Conservation (phyloP, 352 stramenopile species). For the Phytophthora foliorum region DNA sequence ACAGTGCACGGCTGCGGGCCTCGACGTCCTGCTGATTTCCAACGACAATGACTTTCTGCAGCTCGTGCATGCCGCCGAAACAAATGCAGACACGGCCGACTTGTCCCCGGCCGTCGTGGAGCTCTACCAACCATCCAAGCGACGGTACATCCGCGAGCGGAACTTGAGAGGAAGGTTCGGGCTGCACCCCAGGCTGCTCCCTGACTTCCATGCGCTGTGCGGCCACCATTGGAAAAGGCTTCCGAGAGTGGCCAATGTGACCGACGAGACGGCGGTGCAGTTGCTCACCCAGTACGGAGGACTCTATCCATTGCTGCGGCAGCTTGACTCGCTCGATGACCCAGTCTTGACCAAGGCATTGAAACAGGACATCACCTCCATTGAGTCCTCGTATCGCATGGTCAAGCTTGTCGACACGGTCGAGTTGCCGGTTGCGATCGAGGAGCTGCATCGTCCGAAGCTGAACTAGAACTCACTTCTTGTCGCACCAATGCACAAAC, state of each 20-base stretch:
- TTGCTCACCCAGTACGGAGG: conserved; percentile 72
- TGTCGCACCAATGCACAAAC: neutral
- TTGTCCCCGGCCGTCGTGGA: conserved; percentile 45
- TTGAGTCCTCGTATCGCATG: conserved; percentile 84
- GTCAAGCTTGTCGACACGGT: conserved; percentile 70
- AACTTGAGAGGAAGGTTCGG: conserved; percentile 72
- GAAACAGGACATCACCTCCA: conserved; percentile 76
- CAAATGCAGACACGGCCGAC: neutral
- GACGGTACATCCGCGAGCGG: conserved; percentile 71
- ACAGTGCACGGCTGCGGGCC: conserved; percentile 44
- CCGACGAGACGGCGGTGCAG: conserved; percentile 63
- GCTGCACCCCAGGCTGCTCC: conserved; percentile 55
- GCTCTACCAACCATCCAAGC: conserved; percentile 81
- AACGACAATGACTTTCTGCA: conserved; percentile 84
- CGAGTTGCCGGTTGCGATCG: conserved; percentile 59
- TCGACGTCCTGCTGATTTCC: conserved; percentile 72
- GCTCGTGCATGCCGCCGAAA: conserved; percentile 46
- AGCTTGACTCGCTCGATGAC: conserved; percentile 73
- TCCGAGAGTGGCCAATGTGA: conserved; percentile 62
- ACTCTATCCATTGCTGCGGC: conserved; percentile 65
- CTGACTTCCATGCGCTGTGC: conserved; percentile 73
- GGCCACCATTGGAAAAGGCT: conserved; percentile 80
- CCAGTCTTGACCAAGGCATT: conserved; percentile 58
- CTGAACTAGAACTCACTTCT: conserved; percentile 30
- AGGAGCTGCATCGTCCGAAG: conserved; percentile 52